Evolutionary conservation across 257 asterid species (phyloP).

Genomic region (Solanum chiquidenum): DNA sequence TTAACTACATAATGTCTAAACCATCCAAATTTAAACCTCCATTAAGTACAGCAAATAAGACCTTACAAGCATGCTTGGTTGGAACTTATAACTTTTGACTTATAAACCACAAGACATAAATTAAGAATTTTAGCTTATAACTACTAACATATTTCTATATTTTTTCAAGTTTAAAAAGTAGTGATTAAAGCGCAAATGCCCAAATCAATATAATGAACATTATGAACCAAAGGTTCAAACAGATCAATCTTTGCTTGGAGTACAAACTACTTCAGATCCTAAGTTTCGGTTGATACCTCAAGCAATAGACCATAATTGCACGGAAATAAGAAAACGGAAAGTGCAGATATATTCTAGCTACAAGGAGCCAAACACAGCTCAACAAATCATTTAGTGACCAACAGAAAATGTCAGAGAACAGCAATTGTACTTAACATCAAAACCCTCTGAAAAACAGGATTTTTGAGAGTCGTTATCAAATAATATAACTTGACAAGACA

Average conservation of each 20-base stretch:
- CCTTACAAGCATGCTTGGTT: not conserved
- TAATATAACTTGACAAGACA: not conserved
- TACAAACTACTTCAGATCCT: not conserved
- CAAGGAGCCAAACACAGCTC: not conserved
- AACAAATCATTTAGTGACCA: not conserved
- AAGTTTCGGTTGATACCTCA: not conserved
- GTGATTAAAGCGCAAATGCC: not conserved
- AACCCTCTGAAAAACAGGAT: slow-evolving; percentile 20
- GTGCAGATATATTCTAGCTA: not conserved
- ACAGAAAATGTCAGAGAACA: not conserved
- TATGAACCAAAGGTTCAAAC: not conserved
- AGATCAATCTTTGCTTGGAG: not conserved
- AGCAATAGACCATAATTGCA: not conserved
- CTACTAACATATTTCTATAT: not conserved
- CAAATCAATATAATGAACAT: not conserved
- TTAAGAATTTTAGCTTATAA: too few relatives aligned
- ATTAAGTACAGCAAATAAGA: not conserved
- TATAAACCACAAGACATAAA: not conserved
- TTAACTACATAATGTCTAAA: too few relatives aligned
- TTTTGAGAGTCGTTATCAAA: not conserved
- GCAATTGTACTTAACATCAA: not conserved
- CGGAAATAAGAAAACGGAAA: not conserved
- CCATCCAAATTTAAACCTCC: not conserved
- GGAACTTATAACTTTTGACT: not conserved
- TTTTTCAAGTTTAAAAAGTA: not conserved